phyloP scores from a whole-genome alignment of 2,329 filamentous ascomycete species.

The Aureobasidium sp. region DNA sequence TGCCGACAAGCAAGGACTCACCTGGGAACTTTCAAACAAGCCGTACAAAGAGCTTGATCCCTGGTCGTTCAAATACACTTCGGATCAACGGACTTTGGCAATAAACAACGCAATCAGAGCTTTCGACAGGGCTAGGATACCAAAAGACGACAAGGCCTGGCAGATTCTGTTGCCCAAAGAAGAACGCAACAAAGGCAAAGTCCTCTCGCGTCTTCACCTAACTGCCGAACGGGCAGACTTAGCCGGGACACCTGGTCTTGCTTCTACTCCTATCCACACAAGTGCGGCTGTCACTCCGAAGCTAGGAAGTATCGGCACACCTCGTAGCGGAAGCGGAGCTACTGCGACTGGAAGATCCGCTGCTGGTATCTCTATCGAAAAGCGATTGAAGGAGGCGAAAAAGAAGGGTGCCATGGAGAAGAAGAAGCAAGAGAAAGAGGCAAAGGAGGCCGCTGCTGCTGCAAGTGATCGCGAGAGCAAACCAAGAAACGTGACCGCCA shows the following conservation, averaged over 20 bases:
- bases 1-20: conserved; percentile 39
- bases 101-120: conserved; percentile 55
- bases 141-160: conserved; percentile 53
- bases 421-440: conserved; percentile 35
- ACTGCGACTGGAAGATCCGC: conserved; percentile 15
- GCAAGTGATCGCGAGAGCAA: conserved; percentile 21
- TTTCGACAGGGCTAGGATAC: conserved; percentile 53
- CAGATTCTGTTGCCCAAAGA: conserved; percentile 51
- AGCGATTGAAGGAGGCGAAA: conserved; percentile 39
- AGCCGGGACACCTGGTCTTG: conserved; percentile 20
- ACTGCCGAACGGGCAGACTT: conserved; percentile 20
- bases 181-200: conserved; percentile 53
- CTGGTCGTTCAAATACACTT: conserved; percentile 51
- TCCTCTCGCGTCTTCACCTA: conserved; percentile 50
- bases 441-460: conserved; percentile 24
- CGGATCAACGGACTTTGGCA: conserved; percentile 47
- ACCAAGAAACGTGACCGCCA: conserved; percentile 21
- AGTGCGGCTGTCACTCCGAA: conserved; percentile 23
- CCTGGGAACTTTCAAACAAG: conserved; percentile 49
- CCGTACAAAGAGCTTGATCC: conserved; percentile 53
- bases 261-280: conserved; percentile 22
- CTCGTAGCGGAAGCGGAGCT: conserved; percentile 14
- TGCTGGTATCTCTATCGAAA: conserved; percentile 25
- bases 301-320: conserved; percentile 19
- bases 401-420: conserved; percentile 36